Base-by-base conservation (phyloP, 108 stramenopile genomes). In the Seminavis robusta region DNA sequence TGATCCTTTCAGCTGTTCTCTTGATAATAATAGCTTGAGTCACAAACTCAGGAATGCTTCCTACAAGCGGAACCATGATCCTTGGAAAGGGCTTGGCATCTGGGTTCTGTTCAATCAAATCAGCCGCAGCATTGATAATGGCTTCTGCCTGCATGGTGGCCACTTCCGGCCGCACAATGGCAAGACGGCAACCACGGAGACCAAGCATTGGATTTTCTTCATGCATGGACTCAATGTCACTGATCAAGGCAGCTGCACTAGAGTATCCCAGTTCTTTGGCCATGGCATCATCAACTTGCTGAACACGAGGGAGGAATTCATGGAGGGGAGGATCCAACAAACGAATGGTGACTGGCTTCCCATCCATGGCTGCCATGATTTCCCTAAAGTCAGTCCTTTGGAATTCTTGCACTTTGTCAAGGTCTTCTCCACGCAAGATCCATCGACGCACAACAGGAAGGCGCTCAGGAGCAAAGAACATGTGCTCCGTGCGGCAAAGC, bases 201-300 rank as follows among this genome's bases (percentile, higher is more conserved):
- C 90, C 90, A 29, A 88, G 63, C 90, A 91, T 91, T 1, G 90
- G 86, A 45, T 91, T 91, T 44, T 78, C 82, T 63, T 90, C 88
- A 40, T 83, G 82, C 67, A 84, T 59, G 15, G 63, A 50, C 16
- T 82, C 79, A 24, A 90, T 77, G 28, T 79, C 65, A 16, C 59
- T 61, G 1, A 63, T 64, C 49, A 84, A 63, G 0, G 65, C 69
- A 16, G 76, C 47, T 7, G 65, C 62, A 38, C 77, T 72, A 16
- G 40, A 65, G 47, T 70, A 81, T 1, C 80, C 85, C 8, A 84
- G 71, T 33, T 73, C 44, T 30, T 71, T 49, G 0, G 86, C 86
- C 5, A 87, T 33, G 34, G 63, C 48, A 11, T 67, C 76, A 28
- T 86, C 59, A 8, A 84, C 72, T 42, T 76, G 54, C 7, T 61